Percentiles rank a stretch among this genome's conserved stretches.
These are phyloP conservation scores for Cnidoscolus chayamansa DNA, from an alignment of 441 rosid species.

Conservation along the genomic window DNA sequence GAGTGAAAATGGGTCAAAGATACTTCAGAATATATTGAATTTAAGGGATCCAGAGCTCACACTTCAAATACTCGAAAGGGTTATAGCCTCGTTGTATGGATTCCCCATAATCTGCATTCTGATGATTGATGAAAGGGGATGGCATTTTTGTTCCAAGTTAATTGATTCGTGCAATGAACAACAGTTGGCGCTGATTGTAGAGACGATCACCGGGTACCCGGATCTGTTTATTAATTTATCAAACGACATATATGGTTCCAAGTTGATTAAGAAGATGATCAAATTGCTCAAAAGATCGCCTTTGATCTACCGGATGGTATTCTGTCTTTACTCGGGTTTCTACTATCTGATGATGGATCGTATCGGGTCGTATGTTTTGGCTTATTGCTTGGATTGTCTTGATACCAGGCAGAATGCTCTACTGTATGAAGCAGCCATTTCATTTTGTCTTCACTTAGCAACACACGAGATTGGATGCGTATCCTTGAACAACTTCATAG, in stretches of 20 bases:
- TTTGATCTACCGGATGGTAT: conserved; percentile 5
- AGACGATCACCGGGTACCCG: not conserved
- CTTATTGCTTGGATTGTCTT: conserved; percentile 14
- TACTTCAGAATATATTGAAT: conserved; percentile 12
- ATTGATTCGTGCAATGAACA: conserved; percentile 19
- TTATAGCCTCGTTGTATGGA: not conserved
- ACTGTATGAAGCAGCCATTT: conserved; percentile 19
- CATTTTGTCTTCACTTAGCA: conserved; percentile 20
- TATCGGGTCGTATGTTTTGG: conserved; percentile 19
- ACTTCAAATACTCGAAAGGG: conserved; percentile 5
- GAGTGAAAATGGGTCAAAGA: conserved; percentile 5
- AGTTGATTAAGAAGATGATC: conserved; percentile 28
- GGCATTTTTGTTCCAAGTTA: conserved; percentile 24
- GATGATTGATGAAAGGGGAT: conserved; percentile 24
- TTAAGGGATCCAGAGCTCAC: not conserved
- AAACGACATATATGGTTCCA: conserved; percentile 9
- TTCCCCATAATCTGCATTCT: conserved; percentile 22
- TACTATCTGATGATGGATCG: conserved; percentile 20
- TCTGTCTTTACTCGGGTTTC: conserved; percentile 11
- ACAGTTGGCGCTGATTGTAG: conserved; percentile 16
- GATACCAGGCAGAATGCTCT: not conserved
- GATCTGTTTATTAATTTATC: not conserved
- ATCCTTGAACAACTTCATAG: conserved; percentile 25
- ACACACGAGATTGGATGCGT: conserved; percentile 29
- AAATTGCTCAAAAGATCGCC: conserved; percentile 22